A percentile compares a stretch with the other conserved stretches of the same genome.
Evolutionary conservation across 768 basidiomycete genomes (phyloP).

Genomic region (Fistulinella prunicolor): DNA sequence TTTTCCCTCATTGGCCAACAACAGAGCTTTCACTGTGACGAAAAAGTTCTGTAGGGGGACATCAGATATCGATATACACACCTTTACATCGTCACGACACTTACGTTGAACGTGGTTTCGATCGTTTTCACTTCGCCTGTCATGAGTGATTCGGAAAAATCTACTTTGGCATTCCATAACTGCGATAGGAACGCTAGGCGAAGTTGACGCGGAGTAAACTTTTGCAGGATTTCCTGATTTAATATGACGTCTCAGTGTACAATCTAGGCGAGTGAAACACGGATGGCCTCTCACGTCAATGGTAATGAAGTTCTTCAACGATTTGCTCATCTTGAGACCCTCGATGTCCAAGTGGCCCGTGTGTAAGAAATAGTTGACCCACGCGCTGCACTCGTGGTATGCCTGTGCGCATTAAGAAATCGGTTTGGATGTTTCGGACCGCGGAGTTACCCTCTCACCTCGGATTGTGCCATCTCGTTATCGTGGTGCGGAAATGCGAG

Average conservation of each 20-base stretch:
- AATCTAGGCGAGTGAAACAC: not conserved
- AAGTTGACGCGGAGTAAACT: slow-evolving; percentile 82
- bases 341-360: slow-evolving; percentile 98
- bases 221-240: slow-evolving; percentile 77
- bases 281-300: slow-evolving; percentile 65
- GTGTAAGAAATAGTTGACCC: slow-evolving; percentile 99
- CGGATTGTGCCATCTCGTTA: slow-evolving; percentile 97
- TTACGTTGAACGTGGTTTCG: slow-evolving; percentile 82
- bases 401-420: slow-evolving; percentile 52
- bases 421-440: not conserved
- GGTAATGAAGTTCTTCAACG: slow-evolving; percentile 97
- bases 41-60: slow-evolving; percentile 80
- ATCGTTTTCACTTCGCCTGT: slow-evolving; percentile 83
- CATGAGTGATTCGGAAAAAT: slow-evolving; percentile 91
- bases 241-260: slow-evolving; percentile 5
- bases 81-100: slow-evolving; percentile 21
- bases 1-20: slow-evolving; percentile 46
- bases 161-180: slow-evolving; percentile 89
- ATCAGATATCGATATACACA: slow-evolving; percentile 2
- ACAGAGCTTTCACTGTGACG: slow-evolving; percentile 76
- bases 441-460: slow-evolving; percentile 48
- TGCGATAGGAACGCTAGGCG: slow-evolving; percentile 89
- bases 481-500: slow-evolving; percentile 99
- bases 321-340: slow-evolving; percentile 99
- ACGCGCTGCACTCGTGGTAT: slow-evolving; percentile 84